phyloP scores from a whole-genome alignment of 805 yeast species.

The Ogataea sp. region DNA sequence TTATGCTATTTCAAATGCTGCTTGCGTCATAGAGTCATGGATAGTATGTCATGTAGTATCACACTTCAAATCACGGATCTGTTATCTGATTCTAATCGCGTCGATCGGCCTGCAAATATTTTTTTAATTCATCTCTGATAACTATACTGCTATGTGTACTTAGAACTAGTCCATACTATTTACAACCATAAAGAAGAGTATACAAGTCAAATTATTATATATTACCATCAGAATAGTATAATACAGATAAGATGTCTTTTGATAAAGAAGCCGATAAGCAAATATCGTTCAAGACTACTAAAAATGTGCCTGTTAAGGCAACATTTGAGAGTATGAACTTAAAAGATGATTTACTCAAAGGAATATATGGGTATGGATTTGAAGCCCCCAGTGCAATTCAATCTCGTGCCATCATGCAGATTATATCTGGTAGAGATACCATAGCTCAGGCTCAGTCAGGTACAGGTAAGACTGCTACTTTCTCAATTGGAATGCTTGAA shows the following conservation, averaged over 20 bases:
- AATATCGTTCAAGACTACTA: constrained; percentile 58
- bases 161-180: no score
- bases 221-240: no score
- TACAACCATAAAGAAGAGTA: no score
- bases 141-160: no score
- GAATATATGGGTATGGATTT: constrained; percentile 85
- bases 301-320: constrained; percentile 40
- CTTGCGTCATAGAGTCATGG: no score
- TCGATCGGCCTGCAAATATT: no score
- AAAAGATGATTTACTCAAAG: constrained; percentile 49
- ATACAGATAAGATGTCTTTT: constrained; percentile 1
- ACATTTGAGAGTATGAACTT: constrained; percentile 69
- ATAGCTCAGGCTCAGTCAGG: constrained; percentile 99
- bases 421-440: constrained; percentile 89
- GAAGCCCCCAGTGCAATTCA: constrained; percentile 97
- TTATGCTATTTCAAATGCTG: no score
- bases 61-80: no score
- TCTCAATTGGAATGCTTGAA: constrained; percentile 89
- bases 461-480: constrained; percentile 98
- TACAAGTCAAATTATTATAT: no score
- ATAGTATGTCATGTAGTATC: no score
- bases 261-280: constrained; percentile 1
- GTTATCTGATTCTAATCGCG: no score
- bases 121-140: no score
- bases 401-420: constrained; percentile 93